Evolutionary conservation across 192 early-diverging fungal genomes (phyloP).

Genomic region (Mortierella hygrophila): DNA sequence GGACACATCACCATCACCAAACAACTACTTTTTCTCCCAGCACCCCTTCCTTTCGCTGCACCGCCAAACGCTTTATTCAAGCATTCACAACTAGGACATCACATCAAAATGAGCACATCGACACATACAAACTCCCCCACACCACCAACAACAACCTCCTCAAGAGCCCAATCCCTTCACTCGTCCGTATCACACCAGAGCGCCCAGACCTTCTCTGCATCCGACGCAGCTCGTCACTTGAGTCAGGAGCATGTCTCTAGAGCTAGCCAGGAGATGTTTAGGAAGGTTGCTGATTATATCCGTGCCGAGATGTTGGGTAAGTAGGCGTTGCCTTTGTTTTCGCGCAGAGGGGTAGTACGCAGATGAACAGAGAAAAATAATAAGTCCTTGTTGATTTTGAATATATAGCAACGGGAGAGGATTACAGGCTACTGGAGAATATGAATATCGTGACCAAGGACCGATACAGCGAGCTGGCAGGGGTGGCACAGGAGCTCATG

Average conservation of each 20-base stretch:
- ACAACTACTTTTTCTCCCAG: not conserved
- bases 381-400: not conserved
- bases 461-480: conserved; percentile 56
- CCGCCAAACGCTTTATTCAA: not conserved
- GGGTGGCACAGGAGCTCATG: conserved; percentile 57
- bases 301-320: conserved; percentile 56
- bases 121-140: conserved; percentile 11
- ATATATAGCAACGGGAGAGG: conserved; percentile 54
- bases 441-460: conserved; percentile 58
- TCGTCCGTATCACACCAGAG: conserved; percentile 40
- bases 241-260: conserved; percentile 55
- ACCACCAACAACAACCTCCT: conserved; percentile 28
- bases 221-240: conserved; percentile 39
- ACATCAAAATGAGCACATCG: not conserved
- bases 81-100: not conserved
- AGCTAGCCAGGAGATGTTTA: conserved; percentile 59
- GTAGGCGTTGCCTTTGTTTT: not conserved
- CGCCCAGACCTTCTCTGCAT: conserved; percentile 25
- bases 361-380: not conserved
- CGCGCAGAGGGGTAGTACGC: not conserved
- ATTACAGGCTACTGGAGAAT: conserved; percentile 57
- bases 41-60: not conserved
- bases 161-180: conserved; percentile 29
- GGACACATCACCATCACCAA: too few species aligned
- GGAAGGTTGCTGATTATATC: conserved; percentile 56